Base-by-base conservation (phyloP, 352 stramenopile genomes). In the Globisporangium yorkense region DNA sequence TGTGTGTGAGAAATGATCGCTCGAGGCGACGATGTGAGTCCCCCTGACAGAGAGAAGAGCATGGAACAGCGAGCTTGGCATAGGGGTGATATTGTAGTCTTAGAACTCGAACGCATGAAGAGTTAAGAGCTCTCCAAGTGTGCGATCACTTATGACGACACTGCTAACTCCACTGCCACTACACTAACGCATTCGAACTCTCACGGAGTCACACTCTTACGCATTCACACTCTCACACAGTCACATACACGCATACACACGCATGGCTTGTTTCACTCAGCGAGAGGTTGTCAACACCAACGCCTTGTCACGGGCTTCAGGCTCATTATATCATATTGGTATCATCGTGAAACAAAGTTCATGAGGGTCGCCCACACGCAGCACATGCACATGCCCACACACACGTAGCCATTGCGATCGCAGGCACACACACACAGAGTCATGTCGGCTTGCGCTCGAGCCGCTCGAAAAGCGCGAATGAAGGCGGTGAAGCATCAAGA, bases 321-420 rank as follows among this genome's bases (percentile, higher is more conserved):
- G 53, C 75, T 89, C 79, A 89, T 87, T 89, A 89, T 87, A 87
- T 84, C 79, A 87, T 77, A 76, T 63, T 72, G 63, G 49, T 67
- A 86, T 84, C 75, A 86, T 76, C 62, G 74, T 84, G 74, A 81
- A 79, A 57, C 48, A 60, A 27, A 27, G 15, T 53, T 13, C 54
- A 39, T 37, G 5, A 37, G 33, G 41, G 41, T 37, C 29, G 18
- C 13, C 29, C 50, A 51, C 56, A 57, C 31, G 15, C 62, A 57
- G 29, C 33, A 63, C 46, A 43, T 39, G 53, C 27, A 59, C 54
- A 45, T 40, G 13, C n/a, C 50, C 46, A 37, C 21, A 55, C 33
- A 29, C 24, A 61, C 12, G 29, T 37, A 37, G 33, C 8, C 33
- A 10, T 10, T 37, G 33, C 33, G 3, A 37, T 37, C 3, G 33